Base-by-base conservation (phyloP, 805 yeast genomes). In the Candida golubevii region DNA sequence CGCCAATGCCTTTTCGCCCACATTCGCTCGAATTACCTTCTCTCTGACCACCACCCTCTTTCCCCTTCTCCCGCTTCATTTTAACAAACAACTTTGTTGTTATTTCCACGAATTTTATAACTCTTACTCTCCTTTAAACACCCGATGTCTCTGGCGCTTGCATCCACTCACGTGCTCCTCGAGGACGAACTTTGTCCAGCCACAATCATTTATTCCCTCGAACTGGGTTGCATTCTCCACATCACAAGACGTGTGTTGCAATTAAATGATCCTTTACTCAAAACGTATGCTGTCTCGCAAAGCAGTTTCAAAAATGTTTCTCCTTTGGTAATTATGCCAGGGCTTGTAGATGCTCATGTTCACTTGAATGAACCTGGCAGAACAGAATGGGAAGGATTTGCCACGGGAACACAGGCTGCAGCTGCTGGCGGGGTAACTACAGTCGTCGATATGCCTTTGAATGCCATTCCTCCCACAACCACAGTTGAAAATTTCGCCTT, bases 341-440 rank as follows among this genome's bases (percentile, higher is more conserved):
- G 98, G 0, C 74, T 90, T 28, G 95, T 90, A 4, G 98, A 90
- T 59, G 78, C 96, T 6, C 98, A 90, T 62, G 98, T 90, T 26
- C 98, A 90, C 59, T 69, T 90, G 54, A 91, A 91, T 62, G 98
- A 91, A 58, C 97, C 98, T 0, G 98, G 98, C n/a, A 72, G 97
- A 55, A 90, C 97, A 1, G 96, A 89, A 50, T 90, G 98, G 98
- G 98, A 90, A 65, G 98, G 98, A 1, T 90, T 91, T 61, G 96
- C 82, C n/a, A 85, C 96, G 0, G 98, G 98, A 0, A 90, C 98
- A 0, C 83, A 83, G 60, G 86, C 96, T 2, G 97, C 97, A 0
- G 95, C 95, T 0, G 75, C 90, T 10, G 98, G 98, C 13, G 98
- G 98, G 46, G 97, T 90, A 39, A 90, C 98, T 23, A 89, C 97